Conservation (phyloP, 768 basidiomycete genomes). For the Leucosporidium creatinivorum region DNA sequence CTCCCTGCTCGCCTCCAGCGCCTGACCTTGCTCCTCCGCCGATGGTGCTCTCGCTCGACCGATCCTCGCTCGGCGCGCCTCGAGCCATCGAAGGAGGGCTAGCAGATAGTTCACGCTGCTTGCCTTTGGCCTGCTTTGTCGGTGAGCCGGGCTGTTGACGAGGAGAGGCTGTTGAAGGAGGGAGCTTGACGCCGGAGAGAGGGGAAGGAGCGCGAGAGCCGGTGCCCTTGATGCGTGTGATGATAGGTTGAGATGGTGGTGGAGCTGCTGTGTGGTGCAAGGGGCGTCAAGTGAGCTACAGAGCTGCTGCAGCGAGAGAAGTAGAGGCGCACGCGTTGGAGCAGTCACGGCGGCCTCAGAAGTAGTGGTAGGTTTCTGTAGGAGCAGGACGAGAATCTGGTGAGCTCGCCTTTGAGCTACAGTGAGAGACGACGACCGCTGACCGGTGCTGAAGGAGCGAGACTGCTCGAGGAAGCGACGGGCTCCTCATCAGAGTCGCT, state of each 20-base stretch:
- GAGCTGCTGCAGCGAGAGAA: background rate
- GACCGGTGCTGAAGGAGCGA: background rate
- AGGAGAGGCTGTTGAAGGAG: conserved; percentile 1
- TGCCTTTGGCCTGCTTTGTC: background rate
- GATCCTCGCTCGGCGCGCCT: no score
- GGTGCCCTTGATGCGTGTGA: conserved; percentile 13
- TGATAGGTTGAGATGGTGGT: background rate
- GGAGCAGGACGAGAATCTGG: background rate
- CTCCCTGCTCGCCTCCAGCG: no score
- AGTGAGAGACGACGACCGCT: background rate
- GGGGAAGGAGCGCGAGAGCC: background rate
- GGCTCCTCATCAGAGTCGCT: conserved; percentile 15
- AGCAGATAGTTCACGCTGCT: conserved; percentile 5
- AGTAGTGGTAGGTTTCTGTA: background rate
- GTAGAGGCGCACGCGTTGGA: conserved; percentile 13
- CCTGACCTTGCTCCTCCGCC: no score
- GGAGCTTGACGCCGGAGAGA: conserved; percentile 10
- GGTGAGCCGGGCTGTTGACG: background rate
- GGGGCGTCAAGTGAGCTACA: background rate
- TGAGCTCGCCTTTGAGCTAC: conserved; percentile 1
- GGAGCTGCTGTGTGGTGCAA: rapidly evolving
- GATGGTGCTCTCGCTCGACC: no score
- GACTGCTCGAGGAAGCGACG: no score
- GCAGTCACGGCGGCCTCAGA: conserved; percentile 5
- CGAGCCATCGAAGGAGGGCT: conserved; percentile 7